Percentiles rank a stretch among this genome's conserved stretches.
These are phyloP conservation scores for Linnemannia hyalina DNA, from an alignment of 192 early-diverging fungal genomes.

Conservation along the genomic window DNA sequence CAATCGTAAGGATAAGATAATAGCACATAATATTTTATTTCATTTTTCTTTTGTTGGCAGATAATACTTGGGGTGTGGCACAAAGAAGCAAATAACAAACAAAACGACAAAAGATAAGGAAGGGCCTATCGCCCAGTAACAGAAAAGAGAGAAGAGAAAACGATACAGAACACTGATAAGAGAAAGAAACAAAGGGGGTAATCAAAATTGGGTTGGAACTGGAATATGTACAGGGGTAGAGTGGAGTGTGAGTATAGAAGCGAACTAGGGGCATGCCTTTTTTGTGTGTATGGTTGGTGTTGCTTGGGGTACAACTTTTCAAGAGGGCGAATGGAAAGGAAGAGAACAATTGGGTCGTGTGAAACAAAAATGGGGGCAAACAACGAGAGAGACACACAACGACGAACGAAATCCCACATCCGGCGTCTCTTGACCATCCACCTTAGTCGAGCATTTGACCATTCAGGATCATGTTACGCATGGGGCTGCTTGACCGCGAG, in stretches of 20 bases:
- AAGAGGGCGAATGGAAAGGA: background rate
- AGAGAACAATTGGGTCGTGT: background rate
- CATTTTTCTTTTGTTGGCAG: background rate
- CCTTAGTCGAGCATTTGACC: slow-evolving; percentile 55
- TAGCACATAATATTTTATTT: background rate
- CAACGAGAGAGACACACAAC: background rate
- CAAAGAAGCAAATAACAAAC: background rate
- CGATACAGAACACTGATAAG: background rate
- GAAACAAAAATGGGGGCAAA: background rate
- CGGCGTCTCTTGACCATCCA: background rate
- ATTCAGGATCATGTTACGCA: slow-evolving; percentile 52
- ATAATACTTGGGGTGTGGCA: background rate
- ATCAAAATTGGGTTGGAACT: background rate
- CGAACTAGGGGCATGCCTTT: background rate
- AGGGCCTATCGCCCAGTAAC: background rate
- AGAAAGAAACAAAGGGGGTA: background rate
- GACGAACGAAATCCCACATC: background rate
- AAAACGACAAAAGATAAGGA: background rate
- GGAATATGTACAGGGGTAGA: background rate
- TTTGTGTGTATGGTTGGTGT: background rate
- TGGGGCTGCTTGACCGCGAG: slow-evolving; percentile 50
- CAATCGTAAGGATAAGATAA: background rate
- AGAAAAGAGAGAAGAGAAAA: background rate
- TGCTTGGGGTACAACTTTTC: background rate
- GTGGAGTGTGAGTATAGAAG: slow-evolving; percentile 7